These are phyloP conservation scores for Colletotrichum sidae DNA, from an alignment of 2,329 filamentous ascomycete genomes.

Conservation along the genomic window DNA sequence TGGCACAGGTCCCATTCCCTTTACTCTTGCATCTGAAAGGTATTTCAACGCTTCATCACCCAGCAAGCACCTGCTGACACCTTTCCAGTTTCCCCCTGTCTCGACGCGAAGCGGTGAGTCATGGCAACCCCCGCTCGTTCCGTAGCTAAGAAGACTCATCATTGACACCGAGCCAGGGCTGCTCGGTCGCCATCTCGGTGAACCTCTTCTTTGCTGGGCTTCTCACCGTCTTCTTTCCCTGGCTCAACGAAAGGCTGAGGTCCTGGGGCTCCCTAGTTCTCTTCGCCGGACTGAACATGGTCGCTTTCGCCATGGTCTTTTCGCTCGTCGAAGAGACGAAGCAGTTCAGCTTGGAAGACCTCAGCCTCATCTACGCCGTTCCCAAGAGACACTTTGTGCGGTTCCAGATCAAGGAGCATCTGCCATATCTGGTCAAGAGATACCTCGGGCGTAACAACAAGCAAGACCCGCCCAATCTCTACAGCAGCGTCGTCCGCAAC, in stretches of 20 bases:
- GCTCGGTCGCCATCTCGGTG: conserved; percentile 1
- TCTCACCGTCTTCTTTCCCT: neutral
- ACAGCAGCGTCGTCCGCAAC: neutral
- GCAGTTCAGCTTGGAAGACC: conserved; percentile 51
- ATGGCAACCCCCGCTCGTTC: neutral
- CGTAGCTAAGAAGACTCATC: neutral
- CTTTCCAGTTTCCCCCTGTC: neutral
- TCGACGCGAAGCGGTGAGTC: neutral
- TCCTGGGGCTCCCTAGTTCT: neutral
- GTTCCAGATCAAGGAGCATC: neutral
- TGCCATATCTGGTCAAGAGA: neutral
- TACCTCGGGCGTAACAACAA: neutral
- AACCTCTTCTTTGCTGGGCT: conserved; percentile 7
- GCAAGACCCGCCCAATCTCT: neutral
- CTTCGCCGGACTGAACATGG: conserved; percentile 51
- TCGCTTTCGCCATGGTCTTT: conserved; percentile 58
- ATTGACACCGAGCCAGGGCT: neutral
- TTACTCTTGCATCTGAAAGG: conserved; percentile 5
- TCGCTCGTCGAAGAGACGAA: conserved; percentile 57
- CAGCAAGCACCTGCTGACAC: neutral
- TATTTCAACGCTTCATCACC: neutral
- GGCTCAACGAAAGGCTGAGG: neutral
- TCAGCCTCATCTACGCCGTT: conserved; percentile 51
- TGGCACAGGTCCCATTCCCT: neutral
- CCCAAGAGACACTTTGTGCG: conserved; percentile 50